phyloP scores from a whole-genome alignment of 441 rosid species.

The Gossypium davidsonii region DNA sequence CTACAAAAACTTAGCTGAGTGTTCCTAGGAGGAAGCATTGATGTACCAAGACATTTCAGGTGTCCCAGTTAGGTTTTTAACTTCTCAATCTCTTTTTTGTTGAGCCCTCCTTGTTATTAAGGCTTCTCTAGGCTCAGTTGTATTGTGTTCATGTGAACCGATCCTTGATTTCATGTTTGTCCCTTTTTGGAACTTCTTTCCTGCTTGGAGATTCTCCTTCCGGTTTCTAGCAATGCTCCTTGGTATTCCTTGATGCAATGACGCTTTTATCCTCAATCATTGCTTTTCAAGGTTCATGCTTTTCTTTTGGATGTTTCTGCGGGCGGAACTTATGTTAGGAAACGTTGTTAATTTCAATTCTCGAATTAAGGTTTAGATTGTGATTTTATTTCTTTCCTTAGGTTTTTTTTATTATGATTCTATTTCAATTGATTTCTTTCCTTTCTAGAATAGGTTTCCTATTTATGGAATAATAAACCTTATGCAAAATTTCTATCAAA shows the following conservation, averaged over 20 bases:
- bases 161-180: neutral
- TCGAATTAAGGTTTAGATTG: too few species aligned
- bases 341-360: too few species aligned
- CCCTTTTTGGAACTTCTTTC: neutral
- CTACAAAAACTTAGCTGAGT: too few species aligned
- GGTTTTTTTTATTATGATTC: too few species aligned
- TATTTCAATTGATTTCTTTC: too few species aligned
- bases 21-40: too few species aligned
- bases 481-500: too few species aligned
- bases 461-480: too few species aligned
- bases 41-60: neutral
- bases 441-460: too few species aligned
- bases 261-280: neutral
- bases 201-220: neutral
- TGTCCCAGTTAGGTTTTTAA: neutral
- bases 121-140: neutral
- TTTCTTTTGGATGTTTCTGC: neutral
- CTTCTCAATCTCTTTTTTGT: neutral
- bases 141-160: neutral
- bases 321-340: too few species aligned
- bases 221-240: neutral
- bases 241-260: neutral
- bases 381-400: too few species aligned
- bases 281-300: neutral
- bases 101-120: neutral